Evolutionary conservation across 2,329 filamentous ascomycete species (phyloP).

Genomic region (Ascochyta rabiei): DNA sequence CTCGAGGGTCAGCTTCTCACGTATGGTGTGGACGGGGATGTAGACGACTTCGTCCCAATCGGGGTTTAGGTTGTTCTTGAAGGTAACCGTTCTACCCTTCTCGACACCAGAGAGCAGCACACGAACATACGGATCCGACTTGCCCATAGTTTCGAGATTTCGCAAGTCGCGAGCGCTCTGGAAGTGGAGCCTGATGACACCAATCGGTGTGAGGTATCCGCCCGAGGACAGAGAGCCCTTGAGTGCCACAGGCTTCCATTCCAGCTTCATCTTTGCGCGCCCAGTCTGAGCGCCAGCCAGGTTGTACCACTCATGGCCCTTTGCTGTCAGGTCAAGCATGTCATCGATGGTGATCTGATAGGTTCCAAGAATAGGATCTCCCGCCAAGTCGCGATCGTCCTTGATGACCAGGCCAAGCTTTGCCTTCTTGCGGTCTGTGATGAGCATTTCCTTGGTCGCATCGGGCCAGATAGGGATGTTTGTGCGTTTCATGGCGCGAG

Average conservation of each 20-base stretch:
- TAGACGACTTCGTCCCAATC: slow-evolving; percentile 97
- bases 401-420: slow-evolving; percentile 93
- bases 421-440: slow-evolving; percentile 89
- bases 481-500: slow-evolving; percentile 92
- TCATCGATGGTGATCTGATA: slow-evolving; percentile 97
- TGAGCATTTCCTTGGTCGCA: slow-evolving; percentile 89
- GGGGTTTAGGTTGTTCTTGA: slow-evolving; percentile 93
- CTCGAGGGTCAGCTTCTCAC: slow-evolving; percentile 85
- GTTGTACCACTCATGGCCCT: slow-evolving; percentile 96
- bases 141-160: slow-evolving; percentile 93
- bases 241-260: slow-evolving; percentile 94
- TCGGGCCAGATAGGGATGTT: slow-evolving; percentile 98
- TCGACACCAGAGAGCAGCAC: slow-evolving; percentile 89
- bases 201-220: slow-evolving; percentile 91
- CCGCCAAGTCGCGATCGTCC: slow-evolving; percentile 84
- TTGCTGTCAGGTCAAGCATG: slow-evolving; percentile 86
- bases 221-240: slow-evolving; percentile 78
- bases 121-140: slow-evolving; percentile 93
- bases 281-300: slow-evolving; percentile 80
- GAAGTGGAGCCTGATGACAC: slow-evolving; percentile 94
- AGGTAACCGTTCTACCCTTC: slow-evolving; percentile 91
- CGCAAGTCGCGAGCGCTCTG: slow-evolving; percentile 80
- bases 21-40: slow-evolving; percentile 81
- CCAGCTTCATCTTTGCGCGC: slow-evolving; percentile 84
- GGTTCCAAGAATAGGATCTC: slow-evolving; percentile 84